A percentile compares a stretch with the other conserved stretches of the same genome.
phyloP scores from a whole-genome alignment of 148 eudicot species.

The Camellia lanceoleosa region DNA sequence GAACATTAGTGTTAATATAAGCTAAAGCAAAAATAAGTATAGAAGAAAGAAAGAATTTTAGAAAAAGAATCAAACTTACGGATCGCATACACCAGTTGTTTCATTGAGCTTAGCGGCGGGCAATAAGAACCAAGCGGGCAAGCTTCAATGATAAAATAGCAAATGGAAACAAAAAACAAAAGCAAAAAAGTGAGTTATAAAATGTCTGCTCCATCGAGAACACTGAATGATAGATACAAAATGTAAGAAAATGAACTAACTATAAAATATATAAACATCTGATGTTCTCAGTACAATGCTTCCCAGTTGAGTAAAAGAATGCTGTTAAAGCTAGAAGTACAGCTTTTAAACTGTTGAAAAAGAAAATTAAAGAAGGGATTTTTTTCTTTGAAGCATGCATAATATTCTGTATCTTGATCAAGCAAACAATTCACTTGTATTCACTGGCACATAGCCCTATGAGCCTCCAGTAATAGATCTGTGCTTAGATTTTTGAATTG shows the following conservation, averaged over 20 bases:
- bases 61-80: slow-evolving; percentile 56
- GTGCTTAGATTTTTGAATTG: too few species aligned
- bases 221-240: background rate
- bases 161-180: slow-evolving; percentile 10
- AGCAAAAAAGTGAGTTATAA: background rate
- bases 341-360: background rate
- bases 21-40: background rate
- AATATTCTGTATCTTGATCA: background rate
- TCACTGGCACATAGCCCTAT: too few species aligned
- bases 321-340: background rate
- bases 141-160: slow-evolving; percentile 44
- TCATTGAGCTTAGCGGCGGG: slow-evolving; percentile 58
- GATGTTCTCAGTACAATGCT: background rate
- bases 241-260: background rate
- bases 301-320: slow-evolving; percentile 9
- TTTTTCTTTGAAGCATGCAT: background rate
- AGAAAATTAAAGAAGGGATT: background rate
- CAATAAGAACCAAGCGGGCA: slow-evolving; percentile 92
- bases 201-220: background rate
- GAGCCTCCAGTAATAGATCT: too few species aligned
- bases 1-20: slow-evolving; percentile 5
- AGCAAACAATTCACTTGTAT: background rate
- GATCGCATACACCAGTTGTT: slow-evolving; percentile 68
- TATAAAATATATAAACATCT: background rate
- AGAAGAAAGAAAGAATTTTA: background rate